Base-by-base conservation (phyloP, 768 basidiomycete species). In the Auriculariales sp. region DNA sequence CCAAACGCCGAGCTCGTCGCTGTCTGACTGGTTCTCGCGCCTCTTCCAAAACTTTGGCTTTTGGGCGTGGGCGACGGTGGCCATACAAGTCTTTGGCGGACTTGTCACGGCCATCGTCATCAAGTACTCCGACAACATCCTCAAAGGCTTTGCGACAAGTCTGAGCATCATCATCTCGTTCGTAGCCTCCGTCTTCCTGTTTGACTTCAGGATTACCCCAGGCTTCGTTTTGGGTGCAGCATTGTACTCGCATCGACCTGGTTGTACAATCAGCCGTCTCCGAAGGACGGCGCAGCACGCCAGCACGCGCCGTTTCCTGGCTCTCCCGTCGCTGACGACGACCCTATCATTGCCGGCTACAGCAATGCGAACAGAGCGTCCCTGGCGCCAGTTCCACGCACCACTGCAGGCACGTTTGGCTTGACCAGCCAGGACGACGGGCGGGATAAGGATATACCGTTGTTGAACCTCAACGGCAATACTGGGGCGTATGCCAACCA, bases 101-200 rank as follows among this genome's bases (percentile, higher is more conserved):
- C 69, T 95, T 47, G 70, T 95, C 56, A 95, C 92, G 4, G 92
- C 92, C 2, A 68, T 94, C 64, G 92, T 94, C 32, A 94, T 94
- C 74, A 87, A 92, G 61, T 92, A 93, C 62, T 81, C 86, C 44
- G 88, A 89, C 63, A 93, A 92, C 64, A 86, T 84, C 55, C 71
- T 85, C 62, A 91, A 92, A 66, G 94, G 94, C 29, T 97, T 98
- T 60, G 94, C 94, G 10, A 97, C 94, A 3, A 87, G 83, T 54
- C 71, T 98, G 53, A 86, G 83, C 65, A 97, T 97, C 63, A 81
- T 97, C 60, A 78, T 97, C 53, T 92, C 91, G 24, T 98, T 95
- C 77, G 71, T 92, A 50, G 91, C 86, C 2, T 91, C 87, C 3
- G 83, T 95, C 48, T 79, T 79, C 19, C 78, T 97, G 31, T 97